Evolutionary conservation across 1,284 basidiomycete genomes (phyloP).

Genomic region (Inonotus obliquus): DNA sequence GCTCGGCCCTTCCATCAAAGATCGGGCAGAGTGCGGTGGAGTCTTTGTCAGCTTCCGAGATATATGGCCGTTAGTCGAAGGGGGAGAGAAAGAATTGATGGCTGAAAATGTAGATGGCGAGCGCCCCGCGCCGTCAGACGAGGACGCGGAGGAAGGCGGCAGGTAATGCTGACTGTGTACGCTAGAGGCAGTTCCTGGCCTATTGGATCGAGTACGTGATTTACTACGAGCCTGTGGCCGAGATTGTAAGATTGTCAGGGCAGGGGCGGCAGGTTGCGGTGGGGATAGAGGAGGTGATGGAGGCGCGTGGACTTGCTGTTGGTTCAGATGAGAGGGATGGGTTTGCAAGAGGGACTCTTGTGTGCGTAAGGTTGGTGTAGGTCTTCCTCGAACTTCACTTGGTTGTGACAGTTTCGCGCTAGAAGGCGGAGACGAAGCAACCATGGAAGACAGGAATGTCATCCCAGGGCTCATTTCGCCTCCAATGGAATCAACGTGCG

Average conservation of each 20-base stretch:
- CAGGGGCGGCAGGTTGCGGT: constrained; percentile 3
- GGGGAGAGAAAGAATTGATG: neutral
- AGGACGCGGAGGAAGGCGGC: constrained; percentile 16
- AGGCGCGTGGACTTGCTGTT: neutral
- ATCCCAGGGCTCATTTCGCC: neutral
- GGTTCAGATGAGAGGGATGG: neutral
- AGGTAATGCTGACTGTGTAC: constrained; percentile 3
- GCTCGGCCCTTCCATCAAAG: neutral
- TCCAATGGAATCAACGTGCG: neutral
- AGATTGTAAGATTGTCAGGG: neutral
- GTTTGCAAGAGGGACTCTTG: neutral
- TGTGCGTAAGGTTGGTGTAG: constrained; percentile 3
- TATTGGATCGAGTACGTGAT: constrained; percentile 3
- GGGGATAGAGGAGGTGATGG: constrained; percentile 14
- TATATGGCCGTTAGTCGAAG: neutral
- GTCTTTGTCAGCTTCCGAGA: constrained; percentile 9
- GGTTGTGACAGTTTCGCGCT: neutral
- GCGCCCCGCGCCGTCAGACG: constrained; percentile 1
- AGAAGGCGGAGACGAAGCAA: constrained; percentile 2
- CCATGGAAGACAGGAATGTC: neutral
- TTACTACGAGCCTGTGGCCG: constrained; percentile 1
- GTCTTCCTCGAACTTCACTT: neutral
- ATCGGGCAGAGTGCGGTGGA: neutral
- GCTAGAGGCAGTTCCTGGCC: constrained; percentile 3
- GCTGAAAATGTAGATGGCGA: constrained; percentile 4